Conservation (phyloP, 805 yeast species). For the Dipodascopsis uninucleata region DNA sequence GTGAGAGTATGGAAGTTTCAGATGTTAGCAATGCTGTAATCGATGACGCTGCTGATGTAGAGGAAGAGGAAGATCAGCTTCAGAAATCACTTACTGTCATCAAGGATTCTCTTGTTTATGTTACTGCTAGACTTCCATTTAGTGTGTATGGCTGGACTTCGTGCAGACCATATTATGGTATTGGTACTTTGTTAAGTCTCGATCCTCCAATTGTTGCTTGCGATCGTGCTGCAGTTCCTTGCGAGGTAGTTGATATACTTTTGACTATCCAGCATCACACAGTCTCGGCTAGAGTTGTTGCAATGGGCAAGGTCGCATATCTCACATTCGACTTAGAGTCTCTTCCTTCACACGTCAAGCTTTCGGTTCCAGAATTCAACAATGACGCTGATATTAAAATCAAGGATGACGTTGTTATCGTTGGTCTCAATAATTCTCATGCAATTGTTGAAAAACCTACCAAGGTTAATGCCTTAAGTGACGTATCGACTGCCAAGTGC, state of each 20-base stretch:
- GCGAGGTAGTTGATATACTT: conserved; percentile 21
- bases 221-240: conserved; percentile 26
- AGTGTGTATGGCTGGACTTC: conserved; percentile 26
- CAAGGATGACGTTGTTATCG: conserved; percentile 15
- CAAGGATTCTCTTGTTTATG: conserved; percentile 20
- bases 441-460: conserved; percentile 18
- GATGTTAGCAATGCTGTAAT: background rate
- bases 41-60: conserved; percentile 1
- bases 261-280: conserved; percentile 25
- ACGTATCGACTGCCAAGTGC: conserved; percentile 23
- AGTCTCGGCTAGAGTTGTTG: conserved; percentile 22
- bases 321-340: conserved; percentile 15
- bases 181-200: conserved; percentile 19
- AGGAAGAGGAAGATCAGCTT: conserved; percentile 12
- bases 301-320: conserved; percentile 21
- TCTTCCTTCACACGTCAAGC: conserved; percentile 17
- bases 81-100: conserved; percentile 9
- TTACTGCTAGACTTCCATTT: conserved; percentile 24
- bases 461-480: conserved; percentile 7
- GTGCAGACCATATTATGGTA: conserved; percentile 20
- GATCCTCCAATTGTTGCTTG: conserved; percentile 17
- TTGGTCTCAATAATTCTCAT: conserved; percentile 16
- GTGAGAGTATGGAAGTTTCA: background rate
- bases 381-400: conserved; percentile 4
- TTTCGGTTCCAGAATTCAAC: conserved; percentile 13